A percentile compares a stretch with the other conserved stretches of the same genome.
Conservation (phyloP, 441 rosid genomes). For the Geranium incanum region DNA sequence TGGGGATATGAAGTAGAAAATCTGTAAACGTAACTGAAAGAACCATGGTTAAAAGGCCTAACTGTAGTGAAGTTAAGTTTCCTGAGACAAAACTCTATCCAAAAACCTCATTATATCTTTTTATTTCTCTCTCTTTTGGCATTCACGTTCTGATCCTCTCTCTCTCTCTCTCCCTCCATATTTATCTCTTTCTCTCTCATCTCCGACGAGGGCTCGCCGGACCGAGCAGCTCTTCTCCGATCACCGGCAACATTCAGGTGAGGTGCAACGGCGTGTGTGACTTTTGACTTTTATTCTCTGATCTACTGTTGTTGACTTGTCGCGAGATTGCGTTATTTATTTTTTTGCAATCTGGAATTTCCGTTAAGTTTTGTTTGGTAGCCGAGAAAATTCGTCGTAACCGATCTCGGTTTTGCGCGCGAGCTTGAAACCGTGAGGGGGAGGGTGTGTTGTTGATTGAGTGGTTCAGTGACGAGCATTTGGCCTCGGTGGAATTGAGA, state of each 20-base stretch:
- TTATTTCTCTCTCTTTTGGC: not conserved
- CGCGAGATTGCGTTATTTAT: not conserved
- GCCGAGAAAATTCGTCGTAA: not conserved
- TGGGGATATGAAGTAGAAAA: not conserved
- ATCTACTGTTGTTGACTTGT: too few species aligned
- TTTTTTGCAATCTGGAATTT: not conserved
- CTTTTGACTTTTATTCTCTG: not conserved
- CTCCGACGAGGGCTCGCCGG: not conserved
- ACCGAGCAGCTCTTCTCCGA: not conserved
- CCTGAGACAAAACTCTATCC: not conserved
- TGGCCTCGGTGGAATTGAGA: not conserved
- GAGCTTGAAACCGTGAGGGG: not conserved
- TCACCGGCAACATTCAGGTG: not conserved
- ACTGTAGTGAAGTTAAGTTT: not conserved
- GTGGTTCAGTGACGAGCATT: not conserved
- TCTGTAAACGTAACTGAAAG: slow-evolving; percentile 1
- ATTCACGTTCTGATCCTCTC: not conserved
- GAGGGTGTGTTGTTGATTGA: not conserved
- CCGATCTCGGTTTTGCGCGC: not conserved
- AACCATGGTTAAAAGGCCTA: not conserved
- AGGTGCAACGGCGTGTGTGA: not conserved
- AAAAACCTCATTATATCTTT: not conserved
- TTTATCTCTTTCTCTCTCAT: not conserved
- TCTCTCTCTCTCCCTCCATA: not conserved
- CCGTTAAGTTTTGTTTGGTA: not conserved